phyloP scores from a whole-genome alignment of 495 filamentous ascomycete genomes.

The Aspergillus avenaceus region DNA sequence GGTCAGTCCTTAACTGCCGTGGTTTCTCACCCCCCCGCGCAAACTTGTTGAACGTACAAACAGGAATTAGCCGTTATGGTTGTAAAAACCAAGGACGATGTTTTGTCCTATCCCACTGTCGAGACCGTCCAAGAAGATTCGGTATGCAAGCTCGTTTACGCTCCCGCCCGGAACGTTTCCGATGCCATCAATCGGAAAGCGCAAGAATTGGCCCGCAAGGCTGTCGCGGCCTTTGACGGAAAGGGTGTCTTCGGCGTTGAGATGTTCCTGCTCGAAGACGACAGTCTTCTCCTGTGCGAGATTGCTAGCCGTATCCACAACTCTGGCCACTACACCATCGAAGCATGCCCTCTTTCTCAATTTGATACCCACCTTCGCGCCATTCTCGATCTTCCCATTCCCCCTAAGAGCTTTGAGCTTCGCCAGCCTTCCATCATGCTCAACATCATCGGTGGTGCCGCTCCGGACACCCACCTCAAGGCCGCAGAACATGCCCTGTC shows the following conservation, averaged over 20 bases:
- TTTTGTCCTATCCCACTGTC: conserved; percentile 79
- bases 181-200: conserved; percentile 58
- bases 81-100: conserved; percentile 77
- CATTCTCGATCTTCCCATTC: conserved; percentile 75
- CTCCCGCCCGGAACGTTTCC: conserved; percentile 72
- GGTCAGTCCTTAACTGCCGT: conserved; percentile 21
- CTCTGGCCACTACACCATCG: conserved; percentile 95
- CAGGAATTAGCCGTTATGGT: conserved; percentile 91
- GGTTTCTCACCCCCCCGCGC: background rate
- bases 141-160: conserved; percentile 91
- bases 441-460: conserved; percentile 84
- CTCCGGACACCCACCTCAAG: conserved; percentile 62
- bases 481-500: conserved; percentile 62
- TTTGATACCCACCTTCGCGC: conserved; percentile 87
- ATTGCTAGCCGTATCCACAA: conserved; percentile 96
- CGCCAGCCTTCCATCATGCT: conserved; percentile 82
- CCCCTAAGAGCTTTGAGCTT: conserved; percentile 54
- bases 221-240: conserved; percentile 75
- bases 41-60: conserved; percentile 1
- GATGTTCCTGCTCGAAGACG: conserved; percentile 85
- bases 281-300: conserved; percentile 78
- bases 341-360: conserved; percentile 85
- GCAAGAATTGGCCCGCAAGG: conserved; percentile 72
- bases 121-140: conserved; percentile 95
- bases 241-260: conserved; percentile 95